These are phyloP conservation scores for Barnettozyma sp. DNA, from an alignment of 805 yeast species.

Conservation along the genomic window DNA sequence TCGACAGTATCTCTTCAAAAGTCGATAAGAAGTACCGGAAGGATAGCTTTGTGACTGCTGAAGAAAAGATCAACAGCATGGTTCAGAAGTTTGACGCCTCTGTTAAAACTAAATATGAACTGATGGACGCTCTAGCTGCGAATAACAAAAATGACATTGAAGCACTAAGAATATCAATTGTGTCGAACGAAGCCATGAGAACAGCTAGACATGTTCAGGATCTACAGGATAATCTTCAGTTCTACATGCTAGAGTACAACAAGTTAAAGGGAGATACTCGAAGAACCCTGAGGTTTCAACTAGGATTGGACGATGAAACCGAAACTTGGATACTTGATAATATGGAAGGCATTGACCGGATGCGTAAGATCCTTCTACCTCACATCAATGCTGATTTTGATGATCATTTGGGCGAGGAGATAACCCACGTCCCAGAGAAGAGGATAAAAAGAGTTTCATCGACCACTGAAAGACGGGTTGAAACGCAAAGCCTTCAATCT, in stretches of 20 bases:
- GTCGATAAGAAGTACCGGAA: constrained; percentile 20
- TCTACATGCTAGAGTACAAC: constrained; percentile 42
- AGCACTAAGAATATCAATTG: constrained; percentile 16
- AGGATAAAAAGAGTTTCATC: constrained; percentile 11
- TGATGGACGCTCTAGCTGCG: constrained; percentile 15
- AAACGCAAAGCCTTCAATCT: constrained; percentile 25
- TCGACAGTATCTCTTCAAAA: constrained; percentile 21
- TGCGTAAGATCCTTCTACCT: constrained; percentile 53
- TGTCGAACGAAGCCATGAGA: constrained; percentile 39
- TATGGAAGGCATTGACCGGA: constrained; percentile 63
- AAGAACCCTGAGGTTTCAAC: constrained; percentile 26
- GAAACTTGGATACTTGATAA: constrained; percentile 49
- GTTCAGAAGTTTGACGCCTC: constrained; percentile 15
- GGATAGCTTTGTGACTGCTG: constrained; percentile 11
- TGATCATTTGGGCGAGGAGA: constrained; percentile 36
- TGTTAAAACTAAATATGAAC: constrained; percentile 22
- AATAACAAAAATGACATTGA: constrained; percentile 17
- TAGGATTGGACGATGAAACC: constrained; percentile 17
- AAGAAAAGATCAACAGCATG: constrained; percentile 12
- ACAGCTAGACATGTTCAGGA: constrained; percentile 56
- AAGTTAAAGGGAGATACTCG: constrained; percentile 37
- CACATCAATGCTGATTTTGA: constrained; percentile 42
- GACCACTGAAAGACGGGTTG: constrained; percentile 14
- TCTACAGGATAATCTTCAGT: constrained; percentile 50
- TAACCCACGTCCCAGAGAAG: constrained; percentile 34